A percentile compares a stretch with the other conserved stretches of the same genome.
These are phyloP conservation scores for Hypoxylon rickii DNA, from an alignment of 495 filamentous ascomycete species.

Conservation along the genomic window DNA sequence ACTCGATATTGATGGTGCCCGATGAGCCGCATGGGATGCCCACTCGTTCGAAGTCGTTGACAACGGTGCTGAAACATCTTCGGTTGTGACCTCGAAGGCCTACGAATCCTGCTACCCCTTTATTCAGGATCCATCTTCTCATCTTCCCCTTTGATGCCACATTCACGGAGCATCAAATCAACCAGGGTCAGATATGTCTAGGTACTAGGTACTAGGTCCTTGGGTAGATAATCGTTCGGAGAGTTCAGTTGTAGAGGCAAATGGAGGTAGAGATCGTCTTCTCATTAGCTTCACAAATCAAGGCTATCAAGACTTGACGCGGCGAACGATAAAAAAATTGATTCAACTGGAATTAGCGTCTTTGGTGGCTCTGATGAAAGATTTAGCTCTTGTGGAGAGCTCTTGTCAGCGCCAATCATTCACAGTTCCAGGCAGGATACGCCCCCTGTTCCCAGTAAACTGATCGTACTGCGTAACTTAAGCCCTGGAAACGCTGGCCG, in stretches of 20 bases:
- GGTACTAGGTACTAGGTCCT: too few species aligned
- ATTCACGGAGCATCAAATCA: not conserved
- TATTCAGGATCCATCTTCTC: constrained; percentile 66
- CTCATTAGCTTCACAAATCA: not conserved
- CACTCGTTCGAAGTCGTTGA: constrained; percentile 28
- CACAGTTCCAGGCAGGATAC: constrained; percentile 5
- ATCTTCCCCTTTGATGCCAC: constrained; percentile 35
- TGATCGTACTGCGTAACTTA: not conserved
- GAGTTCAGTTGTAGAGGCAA: too few species aligned
- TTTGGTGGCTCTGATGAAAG: constrained; percentile 4
- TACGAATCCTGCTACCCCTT: constrained; percentile 61
- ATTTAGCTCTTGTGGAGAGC: not conserved
- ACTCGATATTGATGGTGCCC: constrained; percentile 36
- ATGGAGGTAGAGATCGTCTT: not conserved
- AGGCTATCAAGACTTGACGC: constrained; percentile 28
- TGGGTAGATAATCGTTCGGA: too few species aligned
- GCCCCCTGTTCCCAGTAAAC: not conserved
- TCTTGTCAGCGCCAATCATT: constrained; percentile 17
- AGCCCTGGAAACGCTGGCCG: not conserved
- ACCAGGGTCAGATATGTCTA: not conserved
- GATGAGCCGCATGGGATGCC: constrained; percentile 33
- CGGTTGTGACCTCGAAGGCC: constrained; percentile 35
- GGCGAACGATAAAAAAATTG: constrained; percentile 19
- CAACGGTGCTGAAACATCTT: constrained; percentile 23
- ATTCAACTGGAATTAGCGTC: not conserved